Percentiles rank a stretch among this genome's conserved stretches.
These are phyloP conservation scores for Mrakia hoshinonis DNA, from an alignment of 768 basidiomycete species.

Conservation along the genomic window DNA sequence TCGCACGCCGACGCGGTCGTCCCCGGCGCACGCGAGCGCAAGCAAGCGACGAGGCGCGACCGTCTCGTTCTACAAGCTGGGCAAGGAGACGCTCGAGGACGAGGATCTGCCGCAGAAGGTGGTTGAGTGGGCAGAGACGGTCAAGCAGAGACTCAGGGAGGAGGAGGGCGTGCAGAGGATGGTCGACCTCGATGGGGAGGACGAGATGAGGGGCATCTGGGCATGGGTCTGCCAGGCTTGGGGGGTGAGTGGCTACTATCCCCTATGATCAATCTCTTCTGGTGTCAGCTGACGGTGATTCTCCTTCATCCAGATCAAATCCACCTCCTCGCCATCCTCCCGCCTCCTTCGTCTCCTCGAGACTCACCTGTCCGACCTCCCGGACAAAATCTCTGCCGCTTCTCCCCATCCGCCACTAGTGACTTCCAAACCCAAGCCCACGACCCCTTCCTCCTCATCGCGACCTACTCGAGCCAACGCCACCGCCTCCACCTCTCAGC, in stretches of 20 bases:
- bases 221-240: neutral
- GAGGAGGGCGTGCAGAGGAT: neutral
- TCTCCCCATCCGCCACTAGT: no score
- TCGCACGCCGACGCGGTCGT: neutral
- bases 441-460: neutral
- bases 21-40: neutral
- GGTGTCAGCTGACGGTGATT: neutral
- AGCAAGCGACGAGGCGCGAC: neutral
- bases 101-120: slow-evolving; percentile 1
- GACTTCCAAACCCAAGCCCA: neutral
- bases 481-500: neutral
- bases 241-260: slow-evolving; percentile 1
- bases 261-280: neutral
- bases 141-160: slow-evolving; percentile 5
- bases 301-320: neutral
- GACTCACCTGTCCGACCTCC: no score
- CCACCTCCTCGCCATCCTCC: neutral
- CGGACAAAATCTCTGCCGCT: no score
- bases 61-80: slow-evolving; percentile 12
- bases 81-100: neutral
- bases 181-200: neutral
- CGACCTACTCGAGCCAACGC: neutral
- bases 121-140: slow-evolving; percentile 6
- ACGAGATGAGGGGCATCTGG: slow-evolving; percentile 10
- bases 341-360: neutral